Evolutionary conservation across 225 moss, liverwort and hornwort genomes (phyloP), one percentile per base, ranked within the genome.

Genomic region (Ulota crispa): DNA sequence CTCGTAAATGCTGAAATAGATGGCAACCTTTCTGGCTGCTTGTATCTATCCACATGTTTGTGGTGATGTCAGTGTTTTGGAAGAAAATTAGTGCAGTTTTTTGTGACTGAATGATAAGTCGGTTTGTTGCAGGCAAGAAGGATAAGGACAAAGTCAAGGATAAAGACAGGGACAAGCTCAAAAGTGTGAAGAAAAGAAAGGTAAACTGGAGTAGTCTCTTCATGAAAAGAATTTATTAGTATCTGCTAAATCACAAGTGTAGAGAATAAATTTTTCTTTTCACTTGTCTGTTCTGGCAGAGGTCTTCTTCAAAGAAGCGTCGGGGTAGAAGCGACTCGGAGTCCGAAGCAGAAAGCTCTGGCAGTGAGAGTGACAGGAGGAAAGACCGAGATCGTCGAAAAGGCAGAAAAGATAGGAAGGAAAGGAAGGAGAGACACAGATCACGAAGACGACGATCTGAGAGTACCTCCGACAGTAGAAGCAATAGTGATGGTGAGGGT

Each of bases 141-240:
- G 94, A 92, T n/a, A 92, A 88, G 72, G 89, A 92, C 70, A 91
- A 91, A 72, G 95, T 89, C 8, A 97, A 92, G 85, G 96, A 96
- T 76, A 95, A 93, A 85, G 92, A 92, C 43, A 95, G 75, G 82
- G 97, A 98, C 82, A 99, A 92, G 87, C 89, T 87, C 42, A 93
- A 91, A 76, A 92, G 83, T 56, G 86, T 80, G 79, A 99, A 90
- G 85, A 99, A 99, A 85, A 88, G 92, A 71, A 99, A 99, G 92
- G 99, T 96, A 78, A 50, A 12, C 60, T 78, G 19, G 31, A 57
- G 56, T 21, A 77, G 7, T 4, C 10, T 71, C 31, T 55, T 39
- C 28, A 30, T 14, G 16, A 65, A 10, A 7, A 12, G 24, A 2
- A 4, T 36, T 65, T 52, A 65, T 55, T 16, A 15, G 23, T 31